Evolutionary conservation across 179 eudicot species (phyloP).

Genomic region (Silene coronaria): DNA sequence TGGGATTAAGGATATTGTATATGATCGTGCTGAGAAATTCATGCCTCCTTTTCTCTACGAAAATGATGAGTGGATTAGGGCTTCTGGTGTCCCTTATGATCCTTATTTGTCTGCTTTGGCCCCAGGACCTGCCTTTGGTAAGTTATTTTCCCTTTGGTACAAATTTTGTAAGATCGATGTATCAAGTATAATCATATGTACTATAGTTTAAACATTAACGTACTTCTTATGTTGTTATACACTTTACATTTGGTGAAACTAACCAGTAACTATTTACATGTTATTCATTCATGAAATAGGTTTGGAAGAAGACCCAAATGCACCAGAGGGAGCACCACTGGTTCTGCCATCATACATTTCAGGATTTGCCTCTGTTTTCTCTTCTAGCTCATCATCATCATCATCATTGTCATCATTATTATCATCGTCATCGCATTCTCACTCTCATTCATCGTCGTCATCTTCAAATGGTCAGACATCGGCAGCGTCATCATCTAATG

Average conservation of each 20-base stretch:
- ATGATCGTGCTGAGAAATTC: constrained; percentile 29
- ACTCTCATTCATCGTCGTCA: too few species aligned
- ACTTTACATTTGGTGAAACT: background rate
- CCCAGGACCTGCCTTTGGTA: constrained; percentile 17
- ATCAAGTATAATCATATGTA: too few species aligned
- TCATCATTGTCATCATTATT: background rate
- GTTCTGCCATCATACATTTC: background rate
- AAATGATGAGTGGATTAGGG: constrained; percentile 34
- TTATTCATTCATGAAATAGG: background rate
- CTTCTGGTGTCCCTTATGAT: constrained; percentile 35
- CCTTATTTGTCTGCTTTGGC: constrained; percentile 19
- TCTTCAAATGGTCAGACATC: too few species aligned
- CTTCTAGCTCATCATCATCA: constrained; percentile 1
- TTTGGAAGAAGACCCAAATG: constrained; percentile 29
- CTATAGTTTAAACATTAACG: too few species aligned
- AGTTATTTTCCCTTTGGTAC: background rate
- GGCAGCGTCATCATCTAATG: background rate
- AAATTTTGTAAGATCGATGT: too few species aligned
- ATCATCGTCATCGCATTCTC: too few species aligned
- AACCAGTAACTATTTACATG: background rate
- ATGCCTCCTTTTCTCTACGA: constrained; percentile 28
- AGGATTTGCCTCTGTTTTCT: constrained; percentile 5
- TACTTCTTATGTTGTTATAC: too few species aligned
- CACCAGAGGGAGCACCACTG: constrained; percentile 26
- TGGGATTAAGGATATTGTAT: constrained; percentile 27